phyloP scores from a whole-genome alignment of 306 rosid species.

The Rosa persica region DNA sequence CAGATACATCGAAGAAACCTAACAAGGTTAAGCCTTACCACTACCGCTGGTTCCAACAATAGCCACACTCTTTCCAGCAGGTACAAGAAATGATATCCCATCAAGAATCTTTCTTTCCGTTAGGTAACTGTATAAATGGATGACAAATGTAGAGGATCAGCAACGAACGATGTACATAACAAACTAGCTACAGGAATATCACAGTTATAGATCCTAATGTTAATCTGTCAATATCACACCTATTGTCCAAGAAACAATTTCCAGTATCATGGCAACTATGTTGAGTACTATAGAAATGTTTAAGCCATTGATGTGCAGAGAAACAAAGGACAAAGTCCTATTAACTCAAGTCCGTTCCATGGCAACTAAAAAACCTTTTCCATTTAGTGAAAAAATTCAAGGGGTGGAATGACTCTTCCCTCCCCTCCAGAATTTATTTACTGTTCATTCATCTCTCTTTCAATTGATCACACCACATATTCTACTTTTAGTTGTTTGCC shows the following conservation, averaged over 20 bases:
- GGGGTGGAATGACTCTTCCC: not conserved
- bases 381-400: not conserved
- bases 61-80: conserved; percentile 98
- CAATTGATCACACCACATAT: not conserved
- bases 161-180: not conserved
- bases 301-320: not conserved
- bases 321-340: not conserved
- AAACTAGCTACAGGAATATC: not conserved
- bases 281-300: not conserved
- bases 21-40: conserved; percentile 62
- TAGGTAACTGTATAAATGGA: conserved; percentile 58
- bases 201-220: not conserved
- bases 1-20: not conserved
- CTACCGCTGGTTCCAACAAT: conserved; percentile 99
- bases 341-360: not conserved
- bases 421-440: not conserved
- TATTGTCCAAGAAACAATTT: not conserved
- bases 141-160: conserved; percentile 18
- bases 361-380: not conserved
- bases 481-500: not conserved
- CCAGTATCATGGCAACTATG: not conserved
- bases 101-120: conserved; percentile 91
- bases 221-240: not conserved
- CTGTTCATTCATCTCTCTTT: not conserved
- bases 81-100: conserved; percentile 79